These are phyloP conservation scores for Teratosphaeria destructans DNA, from an alignment of 2,329 filamentous ascomycete species.

Conservation along the genomic window DNA sequence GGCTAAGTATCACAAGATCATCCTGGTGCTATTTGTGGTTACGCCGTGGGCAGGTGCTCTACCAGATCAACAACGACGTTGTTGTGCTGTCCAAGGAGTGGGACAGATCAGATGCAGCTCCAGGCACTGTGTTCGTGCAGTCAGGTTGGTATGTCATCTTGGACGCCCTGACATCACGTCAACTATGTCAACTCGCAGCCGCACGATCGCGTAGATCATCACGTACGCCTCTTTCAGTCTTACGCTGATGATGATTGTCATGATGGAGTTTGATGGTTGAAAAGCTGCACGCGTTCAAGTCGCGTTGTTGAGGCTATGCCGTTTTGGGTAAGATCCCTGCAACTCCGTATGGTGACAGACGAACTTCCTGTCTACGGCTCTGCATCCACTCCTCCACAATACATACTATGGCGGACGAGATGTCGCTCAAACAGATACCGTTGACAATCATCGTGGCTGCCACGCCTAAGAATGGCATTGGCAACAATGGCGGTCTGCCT, in stretches of 20 bases:
- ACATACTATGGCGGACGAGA: slow-evolving; percentile 7
- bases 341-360: neutral
- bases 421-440: slow-evolving; percentile 20
- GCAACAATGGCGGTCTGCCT: slow-evolving; percentile 64
- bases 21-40: too few relatives aligned
- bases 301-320: neutral
- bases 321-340: neutral
- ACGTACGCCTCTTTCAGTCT: neutral
- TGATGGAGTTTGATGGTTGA: neutral
- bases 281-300: neutral
- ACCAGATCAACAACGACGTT: too few relatives aligned
- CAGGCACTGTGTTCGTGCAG: too few relatives aligned
- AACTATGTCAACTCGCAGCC: neutral
- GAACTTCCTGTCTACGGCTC: neutral
- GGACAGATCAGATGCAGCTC: too few relatives aligned
- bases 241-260: neutral
- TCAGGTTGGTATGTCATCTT: neutral
- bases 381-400: neutral
- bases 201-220: neutral
- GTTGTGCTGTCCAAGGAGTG: too few relatives aligned
- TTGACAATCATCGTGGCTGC: slow-evolving; percentile 91
- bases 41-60: too few relatives aligned
- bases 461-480: slow-evolving; percentile 81
- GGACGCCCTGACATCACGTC: neutral
- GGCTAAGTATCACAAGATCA: too few relatives aligned